Evolutionary conservation across 2,329 filamentous ascomycete genomes (phyloP).

Genomic region (Magnaporthales sp.): DNA sequence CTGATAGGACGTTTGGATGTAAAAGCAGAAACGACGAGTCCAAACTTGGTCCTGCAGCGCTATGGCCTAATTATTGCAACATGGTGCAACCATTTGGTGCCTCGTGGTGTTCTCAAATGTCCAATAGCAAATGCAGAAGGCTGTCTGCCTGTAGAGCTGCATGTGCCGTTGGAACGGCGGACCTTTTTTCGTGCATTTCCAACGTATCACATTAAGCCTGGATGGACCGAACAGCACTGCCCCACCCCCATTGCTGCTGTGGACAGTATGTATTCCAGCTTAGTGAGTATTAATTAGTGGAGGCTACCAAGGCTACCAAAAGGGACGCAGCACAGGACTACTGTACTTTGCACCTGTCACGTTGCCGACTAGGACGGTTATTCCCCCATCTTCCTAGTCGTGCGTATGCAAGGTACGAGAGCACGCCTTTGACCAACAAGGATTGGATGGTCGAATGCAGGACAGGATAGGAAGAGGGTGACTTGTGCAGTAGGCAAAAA

Average conservation of each 20-base stretch:
- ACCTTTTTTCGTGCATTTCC: not conserved
- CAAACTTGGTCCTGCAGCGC: not conserved
- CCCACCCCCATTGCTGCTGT: not conserved
- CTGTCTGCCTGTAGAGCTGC: not conserved
- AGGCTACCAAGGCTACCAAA: not conserved
- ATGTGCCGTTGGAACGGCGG: not conserved
- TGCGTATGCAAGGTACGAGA: not conserved
- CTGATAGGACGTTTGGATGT: not conserved
- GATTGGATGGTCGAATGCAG: not conserved
- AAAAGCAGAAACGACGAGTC: not conserved
- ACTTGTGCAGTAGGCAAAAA: not conserved
- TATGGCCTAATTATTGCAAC: not conserved
- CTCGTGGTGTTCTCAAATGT: not conserved
- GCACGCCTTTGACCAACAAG: not conserved
- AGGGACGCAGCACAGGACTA: not conserved
- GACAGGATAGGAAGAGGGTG: not conserved
- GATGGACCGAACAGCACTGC: not conserved
- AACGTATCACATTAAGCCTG: not conserved
- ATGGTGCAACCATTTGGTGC: not conserved
- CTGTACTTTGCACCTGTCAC: not conserved
- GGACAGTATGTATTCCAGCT: not conserved
- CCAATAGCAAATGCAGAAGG: not conserved
- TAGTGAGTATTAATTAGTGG: not conserved
- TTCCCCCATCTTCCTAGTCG: not conserved
- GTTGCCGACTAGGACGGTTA: not conserved